Percentiles rank a stretch among this genome's conserved stretches.
phyloP scores from a whole-genome alignment of 345 rosid species.

The Eutrema heterophyllum region DNA sequence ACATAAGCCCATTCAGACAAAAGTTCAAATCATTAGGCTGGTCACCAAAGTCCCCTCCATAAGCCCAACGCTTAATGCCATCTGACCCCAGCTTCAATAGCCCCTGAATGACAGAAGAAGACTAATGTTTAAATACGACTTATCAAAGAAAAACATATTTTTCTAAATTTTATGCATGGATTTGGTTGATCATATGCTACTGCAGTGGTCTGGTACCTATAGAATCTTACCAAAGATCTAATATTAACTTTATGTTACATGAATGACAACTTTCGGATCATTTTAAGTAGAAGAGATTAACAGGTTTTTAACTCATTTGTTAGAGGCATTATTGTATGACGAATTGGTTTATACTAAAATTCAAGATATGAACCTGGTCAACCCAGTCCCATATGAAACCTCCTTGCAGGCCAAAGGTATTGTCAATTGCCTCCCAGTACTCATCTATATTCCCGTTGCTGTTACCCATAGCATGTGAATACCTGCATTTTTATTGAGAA shows the following conservation, averaged over 20 bases:
- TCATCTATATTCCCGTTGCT: constrained; percentile 83
- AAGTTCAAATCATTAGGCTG: constrained; percentile 91
- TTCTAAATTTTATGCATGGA: neutral
- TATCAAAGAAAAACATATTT: neutral
- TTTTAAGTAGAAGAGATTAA: neutral
- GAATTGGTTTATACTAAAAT: neutral
- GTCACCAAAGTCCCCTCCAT: constrained; percentile 99
- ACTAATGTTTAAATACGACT: neutral
- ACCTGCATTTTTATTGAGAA: constrained; percentile 48
- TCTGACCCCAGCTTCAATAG: constrained; percentile 60
- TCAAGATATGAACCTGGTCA: constrained; percentile 65
- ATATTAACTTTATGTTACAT: neutral
- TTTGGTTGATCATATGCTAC: constrained; percentile 6
- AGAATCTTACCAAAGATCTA: constrained; percentile 1
- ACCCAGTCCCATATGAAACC: constrained; percentile 99
- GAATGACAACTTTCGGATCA: neutral
- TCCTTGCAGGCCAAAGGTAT: constrained; percentile 95
- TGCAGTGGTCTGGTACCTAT: neutral
- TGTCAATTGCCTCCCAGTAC: constrained; percentile 96
- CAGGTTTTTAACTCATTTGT: neutral
- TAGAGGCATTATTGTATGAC: neutral
- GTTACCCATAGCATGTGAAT: constrained; percentile 98
- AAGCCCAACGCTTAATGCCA: constrained; percentile 87
- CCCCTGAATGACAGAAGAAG: constrained; percentile 42
- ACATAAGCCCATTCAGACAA: constrained; percentile 80